Evolutionary conservation across 805 yeast species (phyloP), one percentile per base, ranked within the genome.

Genomic region (Candida berthetii): DNA sequence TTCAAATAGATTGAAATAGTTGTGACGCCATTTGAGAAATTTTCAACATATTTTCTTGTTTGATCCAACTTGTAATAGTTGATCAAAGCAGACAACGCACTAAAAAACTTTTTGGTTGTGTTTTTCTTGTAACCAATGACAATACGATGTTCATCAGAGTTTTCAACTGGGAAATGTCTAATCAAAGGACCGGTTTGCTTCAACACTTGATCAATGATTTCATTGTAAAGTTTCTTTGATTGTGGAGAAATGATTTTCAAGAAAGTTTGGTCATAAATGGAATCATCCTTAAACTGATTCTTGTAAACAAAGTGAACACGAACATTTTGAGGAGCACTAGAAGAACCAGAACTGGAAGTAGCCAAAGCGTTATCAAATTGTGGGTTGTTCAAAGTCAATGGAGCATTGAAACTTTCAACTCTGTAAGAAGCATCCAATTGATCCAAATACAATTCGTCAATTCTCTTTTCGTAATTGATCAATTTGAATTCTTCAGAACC

Each of bases 21-120:
- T 19, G 96, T 82, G 48, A 82, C 76, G 40, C 96, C 96, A 58
- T 90, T 88, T 50, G 90, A 72, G 61, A 91, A 93, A 61, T 90
- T 93, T 64, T 91, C 99, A 44, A 93, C 89, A 60, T 90, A 93
- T 66, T 89, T 89, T 62, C 96, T 79, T 39, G 93, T 80, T 45
- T 90, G 80, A 36, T 78, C 76, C 52, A 93, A 74, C 48, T 88
- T 85, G 66, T 91, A 91, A 71, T 88, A 93, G 60, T 84, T 84
- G 54, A 90, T 90, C 61, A 91, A 73, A 48, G 90, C 85, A 39
- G 87, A 76, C 47, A 91, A 72, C 17, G 97, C 95, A 29, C 95
- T 80, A 63, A 82, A 87, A 69, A 84, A 91, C 50, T 88, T 82
- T 37, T 93, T 83, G 11, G 97, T 82, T 20, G 95, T 72, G 48